Conservation (phyloP, 495 filamentous ascomycete genomes). For the Choiromyces venosus region DNA sequence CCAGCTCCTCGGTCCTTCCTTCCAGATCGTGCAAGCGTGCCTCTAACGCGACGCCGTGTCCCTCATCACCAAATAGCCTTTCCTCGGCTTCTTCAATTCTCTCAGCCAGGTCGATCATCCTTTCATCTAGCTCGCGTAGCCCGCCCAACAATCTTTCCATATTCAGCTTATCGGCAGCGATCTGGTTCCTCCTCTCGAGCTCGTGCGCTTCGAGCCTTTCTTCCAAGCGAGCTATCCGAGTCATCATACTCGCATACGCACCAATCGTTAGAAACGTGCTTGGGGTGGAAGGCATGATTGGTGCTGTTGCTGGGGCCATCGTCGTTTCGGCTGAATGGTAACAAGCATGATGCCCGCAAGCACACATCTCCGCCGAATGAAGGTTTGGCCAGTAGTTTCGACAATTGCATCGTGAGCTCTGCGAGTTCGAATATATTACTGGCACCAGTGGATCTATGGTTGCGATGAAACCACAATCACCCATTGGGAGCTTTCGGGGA, state of each 20-base stretch:
- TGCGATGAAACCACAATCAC: conserved; percentile 29
- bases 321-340: conserved; percentile 31
- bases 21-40: conserved; percentile 24
- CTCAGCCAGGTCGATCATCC: conserved; percentile 20
- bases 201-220: conserved; percentile 25
- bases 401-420: conserved; percentile 29
- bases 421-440: conserved; percentile 14
- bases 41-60: conserved; percentile 22
- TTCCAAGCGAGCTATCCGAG: conserved; percentile 29
- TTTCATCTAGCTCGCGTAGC: conserved; percentile 20
- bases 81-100: conserved; percentile 29
- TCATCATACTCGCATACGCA: conserved; percentile 30
- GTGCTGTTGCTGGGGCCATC: conserved; percentile 14
- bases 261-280: conserved; percentile 31
- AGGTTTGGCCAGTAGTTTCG: conserved; percentile 34
- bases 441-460: conserved; percentile 20
- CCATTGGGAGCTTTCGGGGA: conserved; percentile 29
- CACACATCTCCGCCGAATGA: conserved; percentile 30
- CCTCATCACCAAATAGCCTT: conserved; percentile 23
- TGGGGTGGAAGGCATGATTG: conserved; percentile 17
- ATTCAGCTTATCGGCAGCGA: conserved; percentile 9
- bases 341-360: conserved; percentile 32
- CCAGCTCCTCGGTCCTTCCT: conserved; percentile 24
- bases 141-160: conserved; percentile 19
- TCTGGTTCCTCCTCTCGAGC: conserved; percentile 12